Evolutionary conservation across 306 rosid genomes (phyloP), one percentile per base, ranked within the genome.

Genomic region (Alnus glutinosa): DNA sequence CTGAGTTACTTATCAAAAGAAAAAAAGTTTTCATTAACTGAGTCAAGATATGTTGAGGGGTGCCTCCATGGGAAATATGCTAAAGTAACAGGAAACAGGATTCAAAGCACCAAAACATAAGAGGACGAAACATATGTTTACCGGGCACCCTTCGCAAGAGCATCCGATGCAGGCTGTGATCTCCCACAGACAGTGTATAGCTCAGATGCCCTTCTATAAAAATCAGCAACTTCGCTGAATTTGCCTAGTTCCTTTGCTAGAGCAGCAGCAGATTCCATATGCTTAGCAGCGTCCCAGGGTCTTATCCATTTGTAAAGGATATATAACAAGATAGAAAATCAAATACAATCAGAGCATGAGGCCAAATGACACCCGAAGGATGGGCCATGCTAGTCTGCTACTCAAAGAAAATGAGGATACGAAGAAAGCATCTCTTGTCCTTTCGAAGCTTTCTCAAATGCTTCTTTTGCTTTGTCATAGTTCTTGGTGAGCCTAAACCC

Each of bases 271-370:
- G 98, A 92, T 85, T 95, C 98, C 97, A 95, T 92, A 83, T 90
- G 98, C 86, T 89, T 93, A 75, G 98, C 98, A 19, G 98, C 97
- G 78, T 95, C 98, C 98, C 98, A 93, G 64, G 96, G 98, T 86
- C 98, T 95, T 72, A 77, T 78, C 76, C 28, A 76, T 82, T 79
- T 44, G 88, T 90, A 74, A 87, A 91, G 91, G 93, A 79, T 72
- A 73, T 9, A 46, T 51, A 32, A 61, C 57, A 47, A 59, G 49
- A 54, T 54, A 34, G 28, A 62, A 69, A 54, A 74, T 64, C 34
- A 9, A 15, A 42, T 18, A 36, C 5, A 58, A 13, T 63, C 54
- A 19, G 52, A 50, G 4, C 18, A 75, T 30, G 34, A 46, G 55
- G 44, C 47, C 39, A 63, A 19, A 46, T 3, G 30, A 69, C 3